Percentiles rank a stretch among this genome's conserved stretches.
phyloP scores from a whole-genome alignment of 2,329 filamentous ascomycete species.

The Aphanoascus verrucosus region DNA sequence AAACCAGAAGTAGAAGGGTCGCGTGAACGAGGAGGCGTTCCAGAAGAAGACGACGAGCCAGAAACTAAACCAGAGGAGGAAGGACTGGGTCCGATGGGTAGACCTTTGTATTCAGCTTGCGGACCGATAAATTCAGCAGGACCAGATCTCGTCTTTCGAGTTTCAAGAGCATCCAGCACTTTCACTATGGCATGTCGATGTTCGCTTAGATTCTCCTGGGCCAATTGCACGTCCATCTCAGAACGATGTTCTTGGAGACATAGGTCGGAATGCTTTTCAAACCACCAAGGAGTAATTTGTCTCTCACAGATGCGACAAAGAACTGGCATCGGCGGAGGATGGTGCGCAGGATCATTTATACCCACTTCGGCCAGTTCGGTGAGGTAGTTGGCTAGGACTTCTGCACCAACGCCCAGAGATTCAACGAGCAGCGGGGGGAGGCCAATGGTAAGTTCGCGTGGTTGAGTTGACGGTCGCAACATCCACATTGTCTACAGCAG shows the following conservation, averaged over 20 bases:
- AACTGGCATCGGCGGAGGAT: conserved; percentile 71
- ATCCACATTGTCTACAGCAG: conserved; percentile 92
- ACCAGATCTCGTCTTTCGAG: conserved; percentile 41
- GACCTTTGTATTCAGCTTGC: conserved; percentile 73
- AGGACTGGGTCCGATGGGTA: conserved; percentile 64
- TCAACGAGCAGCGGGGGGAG: conserved; percentile 82
- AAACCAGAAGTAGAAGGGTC: conserved; percentile 56
- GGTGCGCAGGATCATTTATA: conserved; percentile 59
- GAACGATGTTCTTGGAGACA: conserved; percentile 92
- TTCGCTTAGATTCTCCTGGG: conserved; percentile 82
- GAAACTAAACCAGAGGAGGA: conserved; percentile 64
- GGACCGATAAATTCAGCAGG: conserved; percentile 38
- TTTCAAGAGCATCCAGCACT: conserved; percentile 83
- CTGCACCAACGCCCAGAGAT: conserved; percentile 84
- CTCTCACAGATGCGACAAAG: conserved; percentile 96
- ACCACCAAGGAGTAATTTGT: conserved; percentile 98
- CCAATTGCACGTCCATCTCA: conserved; percentile 95
- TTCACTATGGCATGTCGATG: conserved; percentile 92
- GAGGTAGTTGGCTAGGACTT: conserved; percentile 87
- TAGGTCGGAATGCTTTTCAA: conserved; percentile 95
- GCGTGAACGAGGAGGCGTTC: conserved; percentile 54
- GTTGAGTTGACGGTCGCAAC: conserved; percentile 80
- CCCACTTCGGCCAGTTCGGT: conserved; percentile 78
- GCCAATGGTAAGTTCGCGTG: conserved; percentile 91
- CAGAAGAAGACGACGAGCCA: conserved; percentile 58